These are phyloP conservation scores for Scutellaria minor DNA, from an alignment of 257 asterid species.

Conservation along the genomic window DNA sequence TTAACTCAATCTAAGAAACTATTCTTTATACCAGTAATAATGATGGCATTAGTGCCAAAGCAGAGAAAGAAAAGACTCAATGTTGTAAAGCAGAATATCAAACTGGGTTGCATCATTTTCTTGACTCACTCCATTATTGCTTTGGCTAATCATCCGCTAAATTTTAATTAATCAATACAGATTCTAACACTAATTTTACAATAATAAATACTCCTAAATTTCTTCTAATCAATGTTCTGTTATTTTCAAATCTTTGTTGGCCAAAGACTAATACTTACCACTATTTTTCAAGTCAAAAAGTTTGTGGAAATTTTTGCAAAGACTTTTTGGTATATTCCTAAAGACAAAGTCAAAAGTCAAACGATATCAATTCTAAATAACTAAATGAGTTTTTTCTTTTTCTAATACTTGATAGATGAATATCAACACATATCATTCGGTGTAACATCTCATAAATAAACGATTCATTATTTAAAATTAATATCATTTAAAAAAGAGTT, in stretches of 20 bases:
- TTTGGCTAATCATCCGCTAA: slow-evolving; percentile 42
- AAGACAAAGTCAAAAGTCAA: background rate
- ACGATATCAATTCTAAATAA: background rate
- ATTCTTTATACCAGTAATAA: background rate
- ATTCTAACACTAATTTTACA: slow-evolving; percentile 24
- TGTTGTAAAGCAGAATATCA: slow-evolving; percentile 35
- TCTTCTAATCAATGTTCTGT: slow-evolving; percentile 3
- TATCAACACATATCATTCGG: too few species aligned
- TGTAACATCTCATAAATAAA: too few species aligned
- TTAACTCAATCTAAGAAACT: slow-evolving; percentile 30
- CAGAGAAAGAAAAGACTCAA: slow-evolving; percentile 25
- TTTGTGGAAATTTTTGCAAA: slow-evolving; percentile 3
- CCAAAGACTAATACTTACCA: background rate
- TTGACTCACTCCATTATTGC: slow-evolving; percentile 40
- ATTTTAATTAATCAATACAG: slow-evolving; percentile 12
- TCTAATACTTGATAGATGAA: too few species aligned
- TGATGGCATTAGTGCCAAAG: slow-evolving; percentile 30
- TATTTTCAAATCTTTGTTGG: background rate
- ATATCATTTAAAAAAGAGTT: slow-evolving; percentile 9
- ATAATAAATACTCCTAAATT: too few species aligned
- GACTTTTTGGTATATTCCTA: background rate
- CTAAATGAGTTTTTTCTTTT: background rate
- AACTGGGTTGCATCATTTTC: slow-evolving; percentile 47
- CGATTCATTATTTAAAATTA: background rate
- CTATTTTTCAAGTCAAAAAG: slow-evolving; percentile 27